These are phyloP conservation scores for Boletus tomentosulus DNA, from an alignment of 768 basidiomycete genomes.

Conservation along the genomic window DNA sequence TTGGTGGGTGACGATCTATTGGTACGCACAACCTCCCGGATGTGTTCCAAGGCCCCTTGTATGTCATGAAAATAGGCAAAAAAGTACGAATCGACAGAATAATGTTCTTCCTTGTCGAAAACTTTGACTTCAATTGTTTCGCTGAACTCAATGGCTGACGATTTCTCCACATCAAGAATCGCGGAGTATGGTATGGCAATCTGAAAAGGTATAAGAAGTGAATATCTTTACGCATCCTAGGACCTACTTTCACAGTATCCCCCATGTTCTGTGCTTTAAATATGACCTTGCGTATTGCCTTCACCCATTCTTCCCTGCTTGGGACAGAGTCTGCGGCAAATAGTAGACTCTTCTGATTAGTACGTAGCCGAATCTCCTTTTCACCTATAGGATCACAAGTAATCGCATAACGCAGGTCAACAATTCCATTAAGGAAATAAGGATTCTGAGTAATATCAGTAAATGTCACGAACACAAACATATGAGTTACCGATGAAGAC, in stretches of 20 bases:
- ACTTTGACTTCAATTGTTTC: slow-evolving; percentile 96
- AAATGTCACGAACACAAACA: slow-evolving; percentile 2
- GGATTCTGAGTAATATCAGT: slow-evolving; percentile 61
- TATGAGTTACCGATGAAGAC: slow-evolving; percentile 69
- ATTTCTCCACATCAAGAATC: slow-evolving; percentile 84
- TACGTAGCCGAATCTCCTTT: slow-evolving; percentile 77
- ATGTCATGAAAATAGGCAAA: slow-evolving; percentile 93
- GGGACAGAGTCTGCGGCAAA: slow-evolving; percentile 77
- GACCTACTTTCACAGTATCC: slow-evolving; percentile 82
- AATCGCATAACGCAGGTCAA: slow-evolving; percentile 92
- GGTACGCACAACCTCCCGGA: slow-evolving; percentile 68
- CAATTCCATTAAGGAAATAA: slow-evolving; percentile 94
- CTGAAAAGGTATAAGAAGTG: slow-evolving; percentile 32
- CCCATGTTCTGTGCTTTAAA: slow-evolving; percentile 97
- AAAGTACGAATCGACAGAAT: slow-evolving; percentile 83
- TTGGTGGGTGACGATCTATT: slow-evolving; percentile 36
- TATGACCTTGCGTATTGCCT: slow-evolving; percentile 88
- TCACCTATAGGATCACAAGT: slow-evolving; percentile 79
- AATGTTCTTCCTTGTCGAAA: slow-evolving; percentile 72
- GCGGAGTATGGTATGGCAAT: slow-evolving; percentile 93
- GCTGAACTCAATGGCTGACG: slow-evolving; percentile 89
- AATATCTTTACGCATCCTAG: not conserved
- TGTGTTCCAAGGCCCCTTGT: slow-evolving; percentile 70
- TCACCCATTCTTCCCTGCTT: slow-evolving; percentile 93
- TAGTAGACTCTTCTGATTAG: slow-evolving; percentile 71